These are phyloP conservation scores for Pseudogymnoascus sp. DNA, from an alignment of 2,329 filamentous ascomycete species.

Conservation along the genomic window DNA sequence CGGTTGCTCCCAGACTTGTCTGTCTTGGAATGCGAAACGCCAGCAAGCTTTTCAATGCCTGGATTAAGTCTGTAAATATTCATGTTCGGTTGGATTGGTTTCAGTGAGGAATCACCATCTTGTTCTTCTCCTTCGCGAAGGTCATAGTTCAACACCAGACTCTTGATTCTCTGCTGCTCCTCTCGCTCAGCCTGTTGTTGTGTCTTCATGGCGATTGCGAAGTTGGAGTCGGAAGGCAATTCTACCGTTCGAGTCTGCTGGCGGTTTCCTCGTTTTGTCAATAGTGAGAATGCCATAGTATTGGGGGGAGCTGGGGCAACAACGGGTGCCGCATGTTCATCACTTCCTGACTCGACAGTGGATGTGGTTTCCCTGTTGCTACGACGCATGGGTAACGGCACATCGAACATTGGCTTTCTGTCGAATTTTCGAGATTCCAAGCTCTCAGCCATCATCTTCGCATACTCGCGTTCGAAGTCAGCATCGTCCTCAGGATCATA, in stretches of 20 bases:
- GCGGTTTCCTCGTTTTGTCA: conserved; percentile 93
- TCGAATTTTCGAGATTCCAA: conserved; percentile 94
- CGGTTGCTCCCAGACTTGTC: conserved; percentile 35
- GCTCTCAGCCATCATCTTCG: conserved; percentile 97
- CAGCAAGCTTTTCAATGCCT: conserved; percentile 48
- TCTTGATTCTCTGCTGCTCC: conserved; percentile 98
- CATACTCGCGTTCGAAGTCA: conserved; percentile 95
- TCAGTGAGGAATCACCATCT: conserved; percentile 58
- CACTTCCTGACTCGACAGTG: conserved; percentile 31
- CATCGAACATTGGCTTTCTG: conserved; percentile 87
- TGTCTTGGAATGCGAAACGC: conserved; percentile 24
- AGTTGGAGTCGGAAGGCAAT: conserved; percentile 82
- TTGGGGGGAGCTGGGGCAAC: conserved; percentile 32
- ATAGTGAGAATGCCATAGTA: conserved; percentile 94
- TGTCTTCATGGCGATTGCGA: conserved; percentile 91
- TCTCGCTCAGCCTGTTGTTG: conserved; percentile 93
- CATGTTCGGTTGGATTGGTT: conserved; percentile 38
- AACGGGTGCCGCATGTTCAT: conserved; percentile 27
- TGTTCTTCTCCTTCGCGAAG: conserved; percentile 73
- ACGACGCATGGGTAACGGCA: conserved; percentile 85
- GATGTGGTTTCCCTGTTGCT: conserved; percentile 54
- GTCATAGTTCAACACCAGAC: conserved; percentile 92
- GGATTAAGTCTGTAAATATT: conserved; percentile 49
- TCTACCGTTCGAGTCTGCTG: conserved; percentile 91
- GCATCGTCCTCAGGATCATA: conserved; percentile 90